A percentile compares a stretch with the other conserved stretches of the same genome.
These are phyloP conservation scores for Kuraishia borneana DNA, from an alignment of 805 yeast genomes.

Conservation along the genomic window DNA sequence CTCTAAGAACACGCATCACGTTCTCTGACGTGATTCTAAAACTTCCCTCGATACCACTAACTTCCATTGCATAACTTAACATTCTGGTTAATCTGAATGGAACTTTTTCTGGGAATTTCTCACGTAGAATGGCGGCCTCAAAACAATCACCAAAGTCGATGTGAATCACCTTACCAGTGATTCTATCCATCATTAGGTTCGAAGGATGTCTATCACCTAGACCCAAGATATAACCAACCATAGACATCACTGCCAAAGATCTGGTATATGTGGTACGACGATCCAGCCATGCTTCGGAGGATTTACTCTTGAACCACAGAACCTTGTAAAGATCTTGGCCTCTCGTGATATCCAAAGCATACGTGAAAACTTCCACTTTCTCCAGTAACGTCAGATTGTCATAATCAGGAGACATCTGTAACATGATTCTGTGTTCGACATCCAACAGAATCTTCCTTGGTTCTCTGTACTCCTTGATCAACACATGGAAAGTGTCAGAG, in stretches of 20 bases:
- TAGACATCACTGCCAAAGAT: slow-evolving; percentile 95
- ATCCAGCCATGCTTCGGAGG: slow-evolving; percentile 96
- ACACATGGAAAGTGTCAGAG: slow-evolving; percentile 90
- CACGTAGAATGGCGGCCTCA: slow-evolving; percentile 94
- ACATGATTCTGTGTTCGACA: slow-evolving; percentile 90
- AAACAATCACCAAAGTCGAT: slow-evolving; percentile 99
- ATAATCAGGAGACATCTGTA: slow-evolving; percentile 96
- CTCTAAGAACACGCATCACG: slow-evolving; percentile 90
- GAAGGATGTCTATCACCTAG: slow-evolving; percentile 98
- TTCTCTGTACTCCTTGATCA: slow-evolving; percentile 87
- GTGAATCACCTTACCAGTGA: slow-evolving; percentile 92
- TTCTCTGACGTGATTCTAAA: slow-evolving; percentile 94
- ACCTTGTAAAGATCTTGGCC: slow-evolving; percentile 96
- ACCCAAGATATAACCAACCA: slow-evolving; percentile 96
- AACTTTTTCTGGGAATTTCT: slow-evolving; percentile 95
- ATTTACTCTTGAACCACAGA: slow-evolving; percentile 89
- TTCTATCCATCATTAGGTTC: slow-evolving; percentile 86
- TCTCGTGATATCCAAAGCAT: slow-evolving; percentile 88
- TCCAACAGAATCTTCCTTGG: slow-evolving; percentile 80
- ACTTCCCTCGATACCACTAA: slow-evolving; percentile 95
- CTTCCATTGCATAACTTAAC: slow-evolving; percentile 98
- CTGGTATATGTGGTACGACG: slow-evolving; percentile 94
- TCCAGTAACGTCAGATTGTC: slow-evolving; percentile 82
- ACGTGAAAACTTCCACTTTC: slow-evolving; percentile 93
- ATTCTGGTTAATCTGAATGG: slow-evolving; percentile 95